Evolutionary conservation across 768 basidiomycete genomes (phyloP), one percentile per base, ranked within the genome.

Genomic region (Austroboletus festivus): DNA sequence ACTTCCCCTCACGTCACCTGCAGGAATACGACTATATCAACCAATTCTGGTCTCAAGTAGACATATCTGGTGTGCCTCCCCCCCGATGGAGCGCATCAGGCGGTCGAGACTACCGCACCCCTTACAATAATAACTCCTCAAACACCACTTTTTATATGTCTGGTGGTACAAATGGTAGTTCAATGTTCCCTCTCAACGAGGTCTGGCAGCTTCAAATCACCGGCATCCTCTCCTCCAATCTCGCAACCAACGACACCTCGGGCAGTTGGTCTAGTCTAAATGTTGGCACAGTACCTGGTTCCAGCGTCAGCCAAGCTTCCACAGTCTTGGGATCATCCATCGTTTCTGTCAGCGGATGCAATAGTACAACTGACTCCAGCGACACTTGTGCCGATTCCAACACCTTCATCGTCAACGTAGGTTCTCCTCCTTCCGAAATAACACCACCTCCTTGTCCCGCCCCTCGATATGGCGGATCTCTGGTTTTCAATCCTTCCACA

Each of bases 21-120:
- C 58, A 89, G 87, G 87, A 89, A 68, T 92, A 75, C 58, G 85
- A 89, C 65, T 90, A 82, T 57, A 76, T 63, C 48, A 83, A 82
- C 57, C 73, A 88, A 48, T 91, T 91, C 61, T 92, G 89, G 89
- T 75, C 83, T 0, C 55, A 77, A 57, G 79, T 89, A 28, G 54
- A 52, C 16, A 55, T 86, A 4, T 71, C 79, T 18, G 74, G 73
- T 21, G 71, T 74, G 5, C 89, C 89, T 28, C 71, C 81, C 21
- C 62, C 83, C 44, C 75, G 86, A 19, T 89, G 80, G 78, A 82
- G 82, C 37, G 82, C 87, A 2, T 78, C 79, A 16, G 89, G 89
- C 41, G 89, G 89, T 1, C 83, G 81, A 34, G 89, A 92, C 57
- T 68, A 71, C 37, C 75, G 79, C n/a, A 71, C 71, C 4, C 2